Percentiles rank a stretch among this genome's conserved stretches.
phyloP scores from a whole-genome alignment of 192 early-diverging fungal genomes.

The Geranomyces michiganensis region DNA sequence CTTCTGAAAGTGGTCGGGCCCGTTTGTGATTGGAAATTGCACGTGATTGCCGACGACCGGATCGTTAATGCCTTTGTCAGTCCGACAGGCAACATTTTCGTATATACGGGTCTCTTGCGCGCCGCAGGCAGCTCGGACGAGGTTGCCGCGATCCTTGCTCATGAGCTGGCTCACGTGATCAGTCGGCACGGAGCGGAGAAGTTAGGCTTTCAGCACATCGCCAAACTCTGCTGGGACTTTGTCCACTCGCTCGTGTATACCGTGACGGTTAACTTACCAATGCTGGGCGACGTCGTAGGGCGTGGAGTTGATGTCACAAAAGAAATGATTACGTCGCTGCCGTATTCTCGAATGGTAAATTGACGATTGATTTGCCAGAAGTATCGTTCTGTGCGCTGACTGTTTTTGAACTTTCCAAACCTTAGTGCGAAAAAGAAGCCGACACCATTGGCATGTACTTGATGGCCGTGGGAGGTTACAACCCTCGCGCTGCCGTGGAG shows the following conservation, averaged over 20 bases:
- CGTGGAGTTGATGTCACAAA: conserved; percentile 35
- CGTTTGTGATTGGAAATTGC: conserved; percentile 43
- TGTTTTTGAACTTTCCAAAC: neutral
- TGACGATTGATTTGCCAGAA: too few species aligned
- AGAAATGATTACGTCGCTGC: conserved; percentile 37
- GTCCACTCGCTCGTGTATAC: conserved; percentile 46
- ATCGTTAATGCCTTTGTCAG: conserved; percentile 49
- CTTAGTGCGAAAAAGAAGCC: conserved; percentile 49
- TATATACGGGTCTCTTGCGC: conserved; percentile 46
- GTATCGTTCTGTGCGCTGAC: too few species aligned
- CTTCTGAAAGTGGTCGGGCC: conserved; percentile 32
- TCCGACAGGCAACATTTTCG: conserved; percentile 48
- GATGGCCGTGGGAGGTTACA: conserved; percentile 49
- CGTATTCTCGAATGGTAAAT: conserved; percentile 44
- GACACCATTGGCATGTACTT: conserved; percentile 51
- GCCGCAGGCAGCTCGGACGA: conserved; percentile 28
- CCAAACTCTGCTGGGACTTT: conserved; percentile 30
- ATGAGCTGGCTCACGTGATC: conserved; percentile 49
- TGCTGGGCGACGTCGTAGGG: conserved; percentile 43
- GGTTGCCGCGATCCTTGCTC: conserved; percentile 42
- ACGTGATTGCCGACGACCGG: conserved; percentile 41
- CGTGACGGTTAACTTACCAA: conserved; percentile 44
- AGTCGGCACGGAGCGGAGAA: conserved; percentile 42
- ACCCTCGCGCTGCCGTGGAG: conserved; percentile 38
- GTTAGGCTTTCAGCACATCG: conserved; percentile 36